A percentile compares a stretch with the other conserved stretches of the same genome.
Conservation (phyloP, 352 stramenopile genomes). For the Poterioochromonas sp. region DNA sequence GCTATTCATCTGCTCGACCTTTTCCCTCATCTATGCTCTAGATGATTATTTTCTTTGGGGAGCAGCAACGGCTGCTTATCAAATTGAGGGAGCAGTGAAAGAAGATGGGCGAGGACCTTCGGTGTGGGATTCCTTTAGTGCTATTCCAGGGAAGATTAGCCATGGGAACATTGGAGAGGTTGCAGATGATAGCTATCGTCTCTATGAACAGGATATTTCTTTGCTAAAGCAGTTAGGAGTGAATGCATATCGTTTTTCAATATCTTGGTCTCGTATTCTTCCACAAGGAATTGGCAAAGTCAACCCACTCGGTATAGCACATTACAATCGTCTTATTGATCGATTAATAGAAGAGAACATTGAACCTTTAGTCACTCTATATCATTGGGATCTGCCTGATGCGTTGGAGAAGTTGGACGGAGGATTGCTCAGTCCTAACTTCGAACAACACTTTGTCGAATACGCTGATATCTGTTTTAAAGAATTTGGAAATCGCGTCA, state of each 20-base stretch:
- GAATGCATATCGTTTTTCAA: conserved; percentile 77
- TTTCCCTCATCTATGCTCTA: no score
- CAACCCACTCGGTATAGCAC: conserved; percentile 73
- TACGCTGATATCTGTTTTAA: conserved; percentile 79
- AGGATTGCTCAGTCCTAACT: conserved; percentile 51
- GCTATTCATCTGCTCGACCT: no score
- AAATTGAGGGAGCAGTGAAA: conserved; percentile 76
- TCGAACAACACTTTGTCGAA: conserved; percentile 54
- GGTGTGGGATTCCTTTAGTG: conserved; percentile 86
- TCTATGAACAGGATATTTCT: conserved; percentile 74
- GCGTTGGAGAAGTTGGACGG: conserved; percentile 65
- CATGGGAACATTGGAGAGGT: conserved; percentile 72
- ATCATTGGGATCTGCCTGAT: conserved; percentile 87
- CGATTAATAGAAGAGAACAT: conserved; percentile 62
- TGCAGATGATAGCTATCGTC: conserved; percentile 82
- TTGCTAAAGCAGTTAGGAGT: conserved; percentile 78
- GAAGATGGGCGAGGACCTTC: conserved; percentile 54
- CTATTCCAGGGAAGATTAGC: conserved; percentile 53
- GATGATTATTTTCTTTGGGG: conserved; percentile 44
- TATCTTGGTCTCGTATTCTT: conserved; percentile 81
- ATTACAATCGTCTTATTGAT: conserved; percentile 84
- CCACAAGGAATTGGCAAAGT: conserved; percentile 55
- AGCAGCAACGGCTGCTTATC: conserved; percentile 72
- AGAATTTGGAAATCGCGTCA: conserved; percentile 75
- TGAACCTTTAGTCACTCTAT: conserved; percentile 80